Conservation (phyloP, 108 stramenopile genomes). For the Nannochloropsis oceanica region DNA sequence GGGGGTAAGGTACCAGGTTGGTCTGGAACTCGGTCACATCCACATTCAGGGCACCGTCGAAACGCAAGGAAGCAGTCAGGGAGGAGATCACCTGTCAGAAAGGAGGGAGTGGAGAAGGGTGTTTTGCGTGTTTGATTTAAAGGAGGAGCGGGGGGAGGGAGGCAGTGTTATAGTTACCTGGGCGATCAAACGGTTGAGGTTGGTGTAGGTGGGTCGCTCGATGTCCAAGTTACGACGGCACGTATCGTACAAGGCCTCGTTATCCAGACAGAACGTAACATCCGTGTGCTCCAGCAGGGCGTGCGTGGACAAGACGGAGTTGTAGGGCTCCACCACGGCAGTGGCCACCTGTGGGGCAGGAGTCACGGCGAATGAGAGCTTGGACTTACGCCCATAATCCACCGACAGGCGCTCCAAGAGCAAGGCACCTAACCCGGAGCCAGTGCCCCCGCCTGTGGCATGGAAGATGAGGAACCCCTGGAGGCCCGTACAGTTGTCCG, state of each 20-base stretch:
- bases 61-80: constrained; percentile 55
- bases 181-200: constrained; percentile 56
- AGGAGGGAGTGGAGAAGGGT: not conserved
- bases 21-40: constrained; percentile 64
- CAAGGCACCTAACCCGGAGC: constrained; percentile 95
- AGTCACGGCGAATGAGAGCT: constrained; percentile 87
- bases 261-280: constrained; percentile 55
- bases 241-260: constrained; percentile 62
- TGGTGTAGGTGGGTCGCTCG: constrained; percentile 59
- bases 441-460: constrained; percentile 96
- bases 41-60: constrained; percentile 59
- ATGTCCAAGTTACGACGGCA: constrained; percentile 59
- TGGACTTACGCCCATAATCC: constrained; percentile 97
- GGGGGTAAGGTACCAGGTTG: constrained; percentile 62
- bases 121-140: no score
- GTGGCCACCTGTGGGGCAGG: constrained; percentile 60
- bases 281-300: constrained; percentile 59
- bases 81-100: constrained; percentile 44
- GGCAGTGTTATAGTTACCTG: constrained; percentile 26
- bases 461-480: constrained; percentile 99
- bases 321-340: constrained; percentile 62
- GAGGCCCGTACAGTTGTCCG: constrained; percentile 96
- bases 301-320: constrained; percentile 56
- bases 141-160: no score
- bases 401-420: constrained; percentile 92